Conservation (phyloP, 2,329 filamentous ascomycete genomes). For the Diplocarpon rosae region DNA sequence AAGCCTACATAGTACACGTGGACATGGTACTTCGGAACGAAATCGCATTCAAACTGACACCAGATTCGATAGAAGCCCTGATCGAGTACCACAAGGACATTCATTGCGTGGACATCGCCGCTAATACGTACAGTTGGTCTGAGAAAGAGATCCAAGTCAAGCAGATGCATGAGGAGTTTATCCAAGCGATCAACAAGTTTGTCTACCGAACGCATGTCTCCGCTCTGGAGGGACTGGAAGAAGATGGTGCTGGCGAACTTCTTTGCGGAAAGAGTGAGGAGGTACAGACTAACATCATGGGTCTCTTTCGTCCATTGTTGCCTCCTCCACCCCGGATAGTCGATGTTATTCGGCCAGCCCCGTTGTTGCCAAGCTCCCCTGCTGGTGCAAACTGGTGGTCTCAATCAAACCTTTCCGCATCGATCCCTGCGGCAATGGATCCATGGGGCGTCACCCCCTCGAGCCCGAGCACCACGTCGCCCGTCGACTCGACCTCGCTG, state of each 20-base stretch:
- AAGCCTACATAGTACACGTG: conserved; percentile 97
- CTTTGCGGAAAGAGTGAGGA: conserved; percentile 86
- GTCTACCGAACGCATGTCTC: conserved; percentile 84
- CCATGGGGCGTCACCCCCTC: conserved; percentile 87
- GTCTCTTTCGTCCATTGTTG: conserved; percentile 74
- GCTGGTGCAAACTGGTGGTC: conserved; percentile 71
- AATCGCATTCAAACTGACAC: conserved; percentile 94
- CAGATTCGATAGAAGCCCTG: conserved; percentile 84
- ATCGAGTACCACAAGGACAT: conserved; percentile 95
- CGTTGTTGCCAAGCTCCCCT: conserved; percentile 75
- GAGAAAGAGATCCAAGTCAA: conserved; percentile 95
- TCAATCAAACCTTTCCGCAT: conserved; percentile 52
- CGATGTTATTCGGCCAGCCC: conserved; percentile 77
- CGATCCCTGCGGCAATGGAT: conserved; percentile 62
- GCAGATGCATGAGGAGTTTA: conserved; percentile 93
- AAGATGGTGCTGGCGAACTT: conserved; percentile 89
- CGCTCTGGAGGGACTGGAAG: conserved; percentile 89
- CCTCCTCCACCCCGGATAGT: conserved; percentile 79
- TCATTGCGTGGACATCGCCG: conserved; percentile 81
- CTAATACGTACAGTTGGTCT: conserved; percentile 85
- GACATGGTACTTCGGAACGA: conserved; percentile 98
- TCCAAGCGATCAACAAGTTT: conserved; percentile 94
- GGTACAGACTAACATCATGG: conserved; percentile 77
- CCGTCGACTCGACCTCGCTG: conserved; percentile 60
- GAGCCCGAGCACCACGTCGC: conserved; percentile 66